Conservation (phyloP, 495 filamentous ascomycete genomes). For the Hyaloscypha hepaticicola region DNA sequence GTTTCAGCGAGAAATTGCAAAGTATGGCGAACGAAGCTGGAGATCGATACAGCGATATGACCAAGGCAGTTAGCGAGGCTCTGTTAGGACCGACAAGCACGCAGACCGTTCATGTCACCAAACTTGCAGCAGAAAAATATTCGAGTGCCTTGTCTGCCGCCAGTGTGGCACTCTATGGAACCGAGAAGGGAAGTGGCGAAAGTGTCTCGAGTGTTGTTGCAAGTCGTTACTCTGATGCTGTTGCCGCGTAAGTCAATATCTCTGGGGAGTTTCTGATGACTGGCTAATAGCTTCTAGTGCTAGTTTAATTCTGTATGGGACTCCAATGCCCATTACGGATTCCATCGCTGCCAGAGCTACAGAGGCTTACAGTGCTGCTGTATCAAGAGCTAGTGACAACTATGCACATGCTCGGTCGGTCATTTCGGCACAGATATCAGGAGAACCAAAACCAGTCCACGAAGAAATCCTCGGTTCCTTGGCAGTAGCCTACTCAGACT, state of each 20-base stretch:
- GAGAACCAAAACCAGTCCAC: slow-evolving; percentile 59
- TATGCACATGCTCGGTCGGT: slow-evolving; percentile 65
- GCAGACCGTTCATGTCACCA: slow-evolving; percentile 46
- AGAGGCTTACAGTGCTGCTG: slow-evolving; percentile 60
- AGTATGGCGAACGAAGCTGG: slow-evolving; percentile 50
- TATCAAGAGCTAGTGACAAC: slow-evolving; percentile 58
- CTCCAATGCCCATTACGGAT: slow-evolving; percentile 46
- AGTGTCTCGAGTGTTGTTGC: slow-evolving; percentile 51
- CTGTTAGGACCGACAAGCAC: slow-evolving; percentile 43
- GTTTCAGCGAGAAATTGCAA: slow-evolving; percentile 50
- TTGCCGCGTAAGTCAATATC: slow-evolving; percentile 47
- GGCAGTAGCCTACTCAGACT: slow-evolving; percentile 65
- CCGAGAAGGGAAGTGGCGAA: slow-evolving; percentile 48
- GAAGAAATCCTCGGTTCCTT: slow-evolving; percentile 63
- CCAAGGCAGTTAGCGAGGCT: slow-evolving; percentile 53
- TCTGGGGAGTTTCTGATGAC: neutral
- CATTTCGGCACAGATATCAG: slow-evolving; percentile 64
- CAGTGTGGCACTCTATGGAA: slow-evolving; percentile 57
- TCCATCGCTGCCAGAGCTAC: slow-evolving; percentile 48
- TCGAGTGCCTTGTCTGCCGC: slow-evolving; percentile 56
- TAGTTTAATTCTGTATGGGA: slow-evolving; percentile 62
- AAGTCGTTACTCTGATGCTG: slow-evolving; percentile 56
- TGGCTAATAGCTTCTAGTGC: slow-evolving; percentile 36
- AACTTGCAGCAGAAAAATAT: slow-evolving; percentile 47
- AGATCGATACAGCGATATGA: slow-evolving; percentile 51